Evolutionary conservation across 2,329 filamentous ascomycete genomes (phyloP), one percentile per base, ranked within the genome.

Genomic region (Zasmidium cellare): DNA sequence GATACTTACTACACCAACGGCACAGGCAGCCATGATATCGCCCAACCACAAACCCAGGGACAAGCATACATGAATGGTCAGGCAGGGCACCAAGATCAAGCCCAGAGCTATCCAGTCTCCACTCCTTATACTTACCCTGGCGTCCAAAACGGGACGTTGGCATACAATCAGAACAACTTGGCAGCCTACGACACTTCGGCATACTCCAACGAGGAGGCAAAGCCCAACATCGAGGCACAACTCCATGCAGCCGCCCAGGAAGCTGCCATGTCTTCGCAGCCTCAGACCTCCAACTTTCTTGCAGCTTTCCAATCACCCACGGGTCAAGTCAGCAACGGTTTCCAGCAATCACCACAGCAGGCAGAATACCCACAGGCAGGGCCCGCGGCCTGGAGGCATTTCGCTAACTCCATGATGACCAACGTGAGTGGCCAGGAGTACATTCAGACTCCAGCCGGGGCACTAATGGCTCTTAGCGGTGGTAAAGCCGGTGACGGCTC

Each of bases 341-440:
- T 58, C 28, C 53, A 56, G 14, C 58, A 55, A 1, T 46, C 52
- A 5, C 58, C 56, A 2, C 55, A 50, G n/a, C 59, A 61, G n/a
- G 48, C 53, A n/a, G 19, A 23, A 3, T 51, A 51, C 20, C 59
- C 59, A 9, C 60, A 63, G 35, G 55, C 61, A 1, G 68, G 68
- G 9, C 68, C 69, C 0, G 63, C 67, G 9, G 69, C 71, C 1
- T 73, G 71, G 71, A 64, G 68, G 19, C 63, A 68, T 23, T 73
- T 71, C 53, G 61, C 70, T 9, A 66, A 69, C 48, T 59, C 64
- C 23, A 68, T 72, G 63, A 66, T 66, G 53, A 60, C 47, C 14
- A 62, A 58, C 50, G 57, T 64, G 9, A 51, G 48, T 25, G 60
- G 55, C 3, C 57, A 61, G 23, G 64, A 61, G 9, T 62, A 65